phyloP scores from a whole-genome alignment of 768 basidiomycete genomes.

The Suillus plorans region DNA sequence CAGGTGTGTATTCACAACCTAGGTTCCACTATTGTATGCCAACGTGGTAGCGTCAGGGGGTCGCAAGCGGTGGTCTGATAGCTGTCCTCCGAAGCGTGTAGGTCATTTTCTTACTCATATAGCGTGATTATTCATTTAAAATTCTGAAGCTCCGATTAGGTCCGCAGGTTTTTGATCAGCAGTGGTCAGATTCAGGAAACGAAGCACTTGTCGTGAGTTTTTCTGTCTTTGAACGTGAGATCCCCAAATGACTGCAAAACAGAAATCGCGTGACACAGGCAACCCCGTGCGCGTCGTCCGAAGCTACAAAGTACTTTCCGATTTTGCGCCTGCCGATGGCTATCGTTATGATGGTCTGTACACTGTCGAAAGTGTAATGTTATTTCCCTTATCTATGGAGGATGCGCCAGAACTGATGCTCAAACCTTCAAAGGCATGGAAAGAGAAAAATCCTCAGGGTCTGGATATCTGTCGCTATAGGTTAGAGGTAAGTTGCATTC shows the following conservation, averaged over 20 bases:
- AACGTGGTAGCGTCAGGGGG: slow-evolving; percentile 14
- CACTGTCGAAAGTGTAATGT: slow-evolving; percentile 21
- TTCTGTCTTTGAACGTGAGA: background rate
- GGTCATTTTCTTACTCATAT: slow-evolving; percentile 2
- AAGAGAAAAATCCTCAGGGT: slow-evolving; percentile 13
- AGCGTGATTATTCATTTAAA: background rate
- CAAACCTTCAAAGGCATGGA: slow-evolving; percentile 20
- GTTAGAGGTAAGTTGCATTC: slow-evolving; percentile 20
- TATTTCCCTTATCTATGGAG: background rate
- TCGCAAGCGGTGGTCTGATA: slow-evolving; percentile 10
- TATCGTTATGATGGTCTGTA: slow-evolving; percentile 34
- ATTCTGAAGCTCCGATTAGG: slow-evolving; percentile 16
- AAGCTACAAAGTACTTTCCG: slow-evolving; percentile 18
- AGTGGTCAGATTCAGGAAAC: slow-evolving; percentile 17
- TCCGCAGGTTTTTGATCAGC: slow-evolving; percentile 24
- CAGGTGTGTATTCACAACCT: slow-evolving; percentile 6
- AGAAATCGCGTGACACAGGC: slow-evolving; percentile 23
- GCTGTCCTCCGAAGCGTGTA: slow-evolving; percentile 21
- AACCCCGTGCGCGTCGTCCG: slow-evolving; percentile 28
- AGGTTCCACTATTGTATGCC: background rate
- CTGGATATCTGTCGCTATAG: slow-evolving; percentile 25
- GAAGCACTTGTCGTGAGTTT: slow-evolving; percentile 19
- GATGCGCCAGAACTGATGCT: background rate
- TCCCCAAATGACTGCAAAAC: background rate
- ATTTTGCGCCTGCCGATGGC: slow-evolving; percentile 25